phyloP scores from a whole-genome alignment of 179 eudicot genomes.

The Silene coronaria region DNA sequence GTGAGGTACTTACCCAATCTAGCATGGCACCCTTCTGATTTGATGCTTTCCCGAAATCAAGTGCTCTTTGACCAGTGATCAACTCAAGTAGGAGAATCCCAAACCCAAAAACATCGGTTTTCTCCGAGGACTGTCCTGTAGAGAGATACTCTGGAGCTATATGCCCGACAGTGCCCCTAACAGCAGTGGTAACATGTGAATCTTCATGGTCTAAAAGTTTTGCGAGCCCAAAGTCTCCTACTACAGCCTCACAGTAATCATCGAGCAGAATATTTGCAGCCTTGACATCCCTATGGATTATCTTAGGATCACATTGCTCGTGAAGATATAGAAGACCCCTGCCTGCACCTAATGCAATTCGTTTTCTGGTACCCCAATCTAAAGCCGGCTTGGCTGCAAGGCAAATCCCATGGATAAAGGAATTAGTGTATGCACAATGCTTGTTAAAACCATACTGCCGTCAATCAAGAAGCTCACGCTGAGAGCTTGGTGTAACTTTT shows the following conservation, averaged over 20 bases:
- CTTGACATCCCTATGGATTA: conserved; percentile 84
- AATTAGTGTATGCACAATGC: conserved; percentile 11
- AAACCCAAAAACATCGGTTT: conserved; percentile 84
- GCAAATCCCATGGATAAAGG: conserved; percentile 1
- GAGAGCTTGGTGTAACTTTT: too few species aligned
- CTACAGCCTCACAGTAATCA: conserved; percentile 67
- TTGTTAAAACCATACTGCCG: neutral
- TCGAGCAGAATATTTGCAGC: conserved; percentile 86
- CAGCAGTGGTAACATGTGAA: conserved; percentile 85
- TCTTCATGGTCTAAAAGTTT: conserved; percentile 76
- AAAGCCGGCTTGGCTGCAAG: conserved; percentile 67
- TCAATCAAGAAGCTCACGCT: too few species aligned
- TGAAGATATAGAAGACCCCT: conserved; percentile 77
- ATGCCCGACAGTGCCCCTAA: conserved; percentile 85
- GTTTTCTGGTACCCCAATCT: conserved; percentile 73
- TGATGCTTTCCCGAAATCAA: conserved; percentile 80
- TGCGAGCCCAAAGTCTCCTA: conserved; percentile 87
- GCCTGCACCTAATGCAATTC: conserved; percentile 74
- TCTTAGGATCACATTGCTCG: conserved; percentile 90
- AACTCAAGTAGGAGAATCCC: conserved; percentile 77
- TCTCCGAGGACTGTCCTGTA: conserved; percentile 85
- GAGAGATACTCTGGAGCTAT: conserved; percentile 89
- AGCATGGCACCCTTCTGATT: conserved; percentile 89
- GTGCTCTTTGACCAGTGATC: conserved; percentile 79
- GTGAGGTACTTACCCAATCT: conserved; percentile 55